Conservation (phyloP, 805 yeast genomes). For the Saccharomycopsis fodiens region DNA sequence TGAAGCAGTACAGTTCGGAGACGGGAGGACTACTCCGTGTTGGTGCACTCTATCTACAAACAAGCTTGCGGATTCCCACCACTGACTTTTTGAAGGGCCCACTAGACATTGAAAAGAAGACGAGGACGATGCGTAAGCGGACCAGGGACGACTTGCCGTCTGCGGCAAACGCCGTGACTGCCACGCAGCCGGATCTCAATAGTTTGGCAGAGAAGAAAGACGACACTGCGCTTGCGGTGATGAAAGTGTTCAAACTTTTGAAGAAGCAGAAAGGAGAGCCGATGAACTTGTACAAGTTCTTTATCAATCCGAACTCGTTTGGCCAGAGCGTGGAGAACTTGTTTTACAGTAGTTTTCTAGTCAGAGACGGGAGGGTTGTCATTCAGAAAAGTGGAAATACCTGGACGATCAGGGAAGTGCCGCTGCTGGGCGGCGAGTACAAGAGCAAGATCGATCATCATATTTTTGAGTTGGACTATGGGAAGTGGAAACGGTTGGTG, state of each 20-base stretch:
- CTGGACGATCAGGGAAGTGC: conserved; percentile 29
- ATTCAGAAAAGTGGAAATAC: conserved; percentile 41
- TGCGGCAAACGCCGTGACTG: conserved; percentile 45
- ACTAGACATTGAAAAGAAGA: conserved; percentile 49
- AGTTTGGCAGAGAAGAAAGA: conserved; percentile 45
- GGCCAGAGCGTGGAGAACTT: conserved; percentile 77
- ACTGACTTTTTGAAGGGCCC: conserved; percentile 68
- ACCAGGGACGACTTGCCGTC: conserved; percentile 22
- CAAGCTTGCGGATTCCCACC: conserved; percentile 41
- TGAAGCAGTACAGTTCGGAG: conserved; percentile 40
- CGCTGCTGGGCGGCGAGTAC: conserved; percentile 25
- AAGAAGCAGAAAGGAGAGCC: conserved; percentile 28
- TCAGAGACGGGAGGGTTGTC: conserved; percentile 58
- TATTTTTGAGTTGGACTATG: conserved; percentile 62
- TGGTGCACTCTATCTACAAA: conserved; percentile 43
- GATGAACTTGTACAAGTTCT: conserved; percentile 55
- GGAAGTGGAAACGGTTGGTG: conserved; percentile 56
- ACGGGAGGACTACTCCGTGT: conserved; percentile 59
- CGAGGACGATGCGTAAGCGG: conserved; percentile 22
- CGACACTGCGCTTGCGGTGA: conserved; percentile 58
- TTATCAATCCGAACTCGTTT: conserved; percentile 71
- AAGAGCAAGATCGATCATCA: conserved; percentile 45
- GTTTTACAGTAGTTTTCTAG: conserved; percentile 73
- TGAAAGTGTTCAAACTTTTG: conserved; percentile 40
- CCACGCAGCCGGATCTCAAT: conserved; percentile 43